Evolutionary conservation across 2,329 filamentous ascomycete genomes (phyloP).

Genomic region (Fusarium continuum): DNA sequence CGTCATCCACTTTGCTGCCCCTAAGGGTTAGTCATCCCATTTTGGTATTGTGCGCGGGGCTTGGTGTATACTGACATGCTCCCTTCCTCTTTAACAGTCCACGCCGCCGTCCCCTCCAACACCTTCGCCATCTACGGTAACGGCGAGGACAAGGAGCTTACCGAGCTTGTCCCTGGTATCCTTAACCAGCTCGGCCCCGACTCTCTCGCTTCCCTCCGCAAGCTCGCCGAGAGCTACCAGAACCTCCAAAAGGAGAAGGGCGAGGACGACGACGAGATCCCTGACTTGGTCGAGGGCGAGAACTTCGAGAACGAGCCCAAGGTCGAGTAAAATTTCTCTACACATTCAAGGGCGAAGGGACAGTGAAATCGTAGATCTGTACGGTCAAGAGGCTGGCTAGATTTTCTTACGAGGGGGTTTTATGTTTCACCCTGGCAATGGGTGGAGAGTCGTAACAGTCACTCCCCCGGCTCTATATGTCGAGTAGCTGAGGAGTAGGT

Average conservation of each 20-base stretch:
- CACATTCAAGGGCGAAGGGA: conserved; percentile 35
- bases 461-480: conserved; percentile 39
- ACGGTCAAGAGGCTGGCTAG: conserved; percentile 38
- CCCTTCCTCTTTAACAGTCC: conserved; percentile 67
- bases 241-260: conserved; percentile 95
- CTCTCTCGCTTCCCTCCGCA: conserved; percentile 95
- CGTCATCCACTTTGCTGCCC: conserved; percentile 98
- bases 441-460: conserved; percentile 41
- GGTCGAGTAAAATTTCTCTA: conserved; percentile 75
- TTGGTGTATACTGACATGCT: conserved; percentile 35
- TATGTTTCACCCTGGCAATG: conserved; percentile 37
- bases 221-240: conserved; percentile 99
- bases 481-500: conserved; percentile 40
- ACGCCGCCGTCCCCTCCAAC: conserved; percentile 96
- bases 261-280: conserved; percentile 90
- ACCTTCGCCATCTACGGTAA: conserved; percentile 99
- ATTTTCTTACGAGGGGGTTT: conserved; percentile 39
- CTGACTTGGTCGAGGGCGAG: conserved; percentile 94
- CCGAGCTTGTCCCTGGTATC: conserved; percentile 98
- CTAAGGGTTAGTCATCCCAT: conserved; percentile 78
- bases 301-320: conserved; percentile 98
- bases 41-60: conserved; percentile 23
- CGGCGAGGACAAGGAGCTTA: conserved; percentile 99
- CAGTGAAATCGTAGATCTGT: conserved; percentile 41
- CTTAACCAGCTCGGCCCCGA: conserved; percentile 99